Base-by-base conservation (phyloP, 2,329 filamentous ascomycete genomes). In the Huntiella abstrusa region DNA sequence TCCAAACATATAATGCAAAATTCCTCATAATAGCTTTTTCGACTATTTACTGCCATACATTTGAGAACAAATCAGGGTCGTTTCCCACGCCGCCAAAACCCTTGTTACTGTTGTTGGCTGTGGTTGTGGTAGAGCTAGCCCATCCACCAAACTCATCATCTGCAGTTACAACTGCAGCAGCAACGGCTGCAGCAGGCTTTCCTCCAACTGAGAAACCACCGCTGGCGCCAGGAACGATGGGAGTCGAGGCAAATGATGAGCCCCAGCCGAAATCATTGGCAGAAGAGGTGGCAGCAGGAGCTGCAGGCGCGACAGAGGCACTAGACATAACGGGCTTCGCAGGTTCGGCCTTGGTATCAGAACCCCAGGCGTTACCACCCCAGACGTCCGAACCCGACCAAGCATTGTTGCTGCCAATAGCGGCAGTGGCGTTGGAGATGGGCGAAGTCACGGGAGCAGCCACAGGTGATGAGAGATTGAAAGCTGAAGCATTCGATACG, bases 61-160 rank as follows among this genome's bases (percentile, higher is more conserved):
- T 96, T 32, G 81, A 86, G 62, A 96, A 96, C 56, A 96, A 61
- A 64, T 96, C 88, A 53, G 95, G 41, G 37, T 50, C 88, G 46
- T 75, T 77, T 45, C 70, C 17, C 10, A 36, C 16, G 3, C 17
- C 75, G 15, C 73, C 77, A 53, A 79, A 74, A 10, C 49, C 34
- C 42, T 47, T 46, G 36, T 38, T 45, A 11, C 73, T 19, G 70
- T 63, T 33, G 69, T 62, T 11, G 22, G 62, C 57, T 42, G 59
- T 60, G 38, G 58, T 59, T 15, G 65, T 56, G 54, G 71, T 56
- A 72, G 79, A 64, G 69, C 84, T 92, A 41, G 83, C 77, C 88
- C 88, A 96, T 10, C 88, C 87, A 15, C 88, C 88, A 64, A 95
- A 96, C 58, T 96, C 88, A 61, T 96, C 88, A 55, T 96, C 88